Evolutionary conservation across 164 flowering plant genomes (phyloP), one percentile per base, ranked within the genome.

Genomic region (Dillenia suffruticosa): DNA sequence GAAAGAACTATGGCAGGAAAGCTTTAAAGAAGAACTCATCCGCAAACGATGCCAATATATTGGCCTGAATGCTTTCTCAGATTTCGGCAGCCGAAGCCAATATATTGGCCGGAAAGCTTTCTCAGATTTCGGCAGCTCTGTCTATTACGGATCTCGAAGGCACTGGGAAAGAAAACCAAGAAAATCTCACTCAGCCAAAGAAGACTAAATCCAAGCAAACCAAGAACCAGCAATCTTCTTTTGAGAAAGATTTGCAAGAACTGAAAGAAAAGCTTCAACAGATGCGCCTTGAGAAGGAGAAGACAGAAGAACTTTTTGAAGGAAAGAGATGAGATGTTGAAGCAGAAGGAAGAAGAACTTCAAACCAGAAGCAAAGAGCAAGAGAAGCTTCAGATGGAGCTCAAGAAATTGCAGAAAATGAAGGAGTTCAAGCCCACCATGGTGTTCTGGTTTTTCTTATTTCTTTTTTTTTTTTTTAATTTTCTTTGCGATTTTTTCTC

Each of bases 401-500:
- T 93, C 66, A 93, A 87, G 80, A 93, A 88, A 66, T 60, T 90
- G 84, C 96, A 90, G 87, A 93, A 90, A 55, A 26, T 84, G 71
- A 90, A 90, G 83, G 98, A 87, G 63, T 93, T 93, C 56, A 90
- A 88, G 53, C 98, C 97, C 70, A 84, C 79, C 49, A n/a, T 90
- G 92, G 98, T 92, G 13, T 19, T 19, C 22, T 19, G 22, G 22
- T 81, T 65, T 62, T 61, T 40, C 15, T 72, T 52, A 17, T 9
- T 46, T 10, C 14, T 8, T 19, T 14, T 47, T 56, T 0, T 0
- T 61, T 48, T 43, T 44, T 44, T 19, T 1, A 19, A 5, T 22
- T 57, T 9, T 51, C 4, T 16, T 46, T 16, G 9, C 57, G 49
- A 3, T 63, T 15, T 49, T 24, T 12, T 2, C 9, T 60, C 49